Conservation (phyloP, 2,329 filamentous ascomycete genomes). For the Emericellopsis cladophorae region DNA sequence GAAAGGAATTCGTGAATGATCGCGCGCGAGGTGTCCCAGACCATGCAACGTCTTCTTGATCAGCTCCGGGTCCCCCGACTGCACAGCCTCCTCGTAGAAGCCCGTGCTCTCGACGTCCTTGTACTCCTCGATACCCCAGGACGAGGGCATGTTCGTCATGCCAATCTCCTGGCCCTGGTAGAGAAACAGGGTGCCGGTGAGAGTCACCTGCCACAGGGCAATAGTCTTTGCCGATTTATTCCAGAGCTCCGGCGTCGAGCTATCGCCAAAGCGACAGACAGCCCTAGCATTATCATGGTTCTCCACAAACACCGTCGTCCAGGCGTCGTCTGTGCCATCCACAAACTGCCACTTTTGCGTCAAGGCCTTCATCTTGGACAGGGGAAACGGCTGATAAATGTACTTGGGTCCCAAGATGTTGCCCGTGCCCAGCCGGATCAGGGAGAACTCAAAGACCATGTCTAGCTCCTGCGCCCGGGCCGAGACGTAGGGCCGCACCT, state of each 20-base stretch:
- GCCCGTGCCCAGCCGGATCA: slow-evolving; percentile 40
- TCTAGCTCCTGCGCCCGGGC: slow-evolving; percentile 39
- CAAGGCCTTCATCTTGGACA: background rate
- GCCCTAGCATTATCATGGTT: slow-evolving; percentile 51
- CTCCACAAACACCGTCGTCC: slow-evolving; percentile 49
- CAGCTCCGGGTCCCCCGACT: slow-evolving; percentile 17
- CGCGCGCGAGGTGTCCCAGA: slow-evolving; percentile 34
- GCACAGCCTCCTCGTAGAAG: slow-evolving; percentile 19
- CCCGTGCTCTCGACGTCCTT: slow-evolving; percentile 29
- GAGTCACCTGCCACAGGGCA: slow-evolving; percentile 21
- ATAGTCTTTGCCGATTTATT: slow-evolving; percentile 32
- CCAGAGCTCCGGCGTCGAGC: background rate
- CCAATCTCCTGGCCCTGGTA: slow-evolving; percentile 41
- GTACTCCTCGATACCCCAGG: slow-evolving; percentile 28
- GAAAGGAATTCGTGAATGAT: slow-evolving; percentile 13
- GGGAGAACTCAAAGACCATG: slow-evolving; percentile 49
- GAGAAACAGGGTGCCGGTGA: slow-evolving; percentile 32
- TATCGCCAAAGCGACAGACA: slow-evolving; percentile 28
- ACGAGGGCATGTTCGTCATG: slow-evolving; percentile 28
- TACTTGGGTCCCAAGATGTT: slow-evolving; percentile 25
- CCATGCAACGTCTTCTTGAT: slow-evolving; percentile 34
- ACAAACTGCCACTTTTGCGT: background rate
- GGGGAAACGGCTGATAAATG: slow-evolving; percentile 31
- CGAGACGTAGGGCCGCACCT: slow-evolving; percentile 42
- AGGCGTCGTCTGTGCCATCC: slow-evolving; percentile 26